These are phyloP conservation scores for Acaromyces ingoldii DNA, from an alignment of 1,284 basidiomycete species.

Conservation along the genomic window DNA sequence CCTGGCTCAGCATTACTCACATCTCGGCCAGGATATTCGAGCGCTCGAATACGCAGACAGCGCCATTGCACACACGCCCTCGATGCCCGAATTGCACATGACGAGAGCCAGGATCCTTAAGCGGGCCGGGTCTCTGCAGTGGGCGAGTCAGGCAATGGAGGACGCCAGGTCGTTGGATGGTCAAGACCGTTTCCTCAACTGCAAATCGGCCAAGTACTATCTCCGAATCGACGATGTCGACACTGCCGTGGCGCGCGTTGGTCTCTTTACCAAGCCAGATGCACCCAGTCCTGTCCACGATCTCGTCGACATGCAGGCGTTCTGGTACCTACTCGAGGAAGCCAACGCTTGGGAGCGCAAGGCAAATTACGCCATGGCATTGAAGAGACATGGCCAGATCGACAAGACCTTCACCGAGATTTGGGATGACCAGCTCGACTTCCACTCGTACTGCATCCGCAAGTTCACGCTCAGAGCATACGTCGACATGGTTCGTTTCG, in stretches of 20 bases:
- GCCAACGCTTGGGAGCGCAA: constrained; percentile 66
- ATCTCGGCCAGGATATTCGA: constrained; percentile 53
- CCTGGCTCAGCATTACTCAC: constrained; percentile 82
- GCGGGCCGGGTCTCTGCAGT: constrained; percentile 71
- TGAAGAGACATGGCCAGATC: constrained; percentile 79
- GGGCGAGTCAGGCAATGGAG: constrained; percentile 72
- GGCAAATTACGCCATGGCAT: constrained; percentile 69
- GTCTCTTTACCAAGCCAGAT: constrained; percentile 46
- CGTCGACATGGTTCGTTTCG: constrained; percentile 71
- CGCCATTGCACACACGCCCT: constrained; percentile 79
- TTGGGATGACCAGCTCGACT: constrained; percentile 96
- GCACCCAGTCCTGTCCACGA: constrained; percentile 71
- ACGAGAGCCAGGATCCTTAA: constrained; percentile 80
- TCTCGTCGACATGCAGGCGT: constrained; percentile 91
- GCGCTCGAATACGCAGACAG: constrained; percentile 66
- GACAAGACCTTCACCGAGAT: constrained; percentile 80
- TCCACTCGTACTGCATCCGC: constrained; percentile 89
- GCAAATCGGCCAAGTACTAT: constrained; percentile 87
- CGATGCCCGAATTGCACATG: constrained; percentile 84
- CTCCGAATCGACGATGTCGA: constrained; percentile 67
- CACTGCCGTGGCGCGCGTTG: constrained; percentile 48
- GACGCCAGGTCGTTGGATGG: constrained; percentile 81
- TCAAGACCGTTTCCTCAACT: constrained; percentile 93
- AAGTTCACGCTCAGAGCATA: constrained; percentile 85
- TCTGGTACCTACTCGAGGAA: constrained; percentile 80